phyloP scores from a whole-genome alignment of 2,329 filamentous ascomycete species.

The Hymenoscyphus infarciens region DNA sequence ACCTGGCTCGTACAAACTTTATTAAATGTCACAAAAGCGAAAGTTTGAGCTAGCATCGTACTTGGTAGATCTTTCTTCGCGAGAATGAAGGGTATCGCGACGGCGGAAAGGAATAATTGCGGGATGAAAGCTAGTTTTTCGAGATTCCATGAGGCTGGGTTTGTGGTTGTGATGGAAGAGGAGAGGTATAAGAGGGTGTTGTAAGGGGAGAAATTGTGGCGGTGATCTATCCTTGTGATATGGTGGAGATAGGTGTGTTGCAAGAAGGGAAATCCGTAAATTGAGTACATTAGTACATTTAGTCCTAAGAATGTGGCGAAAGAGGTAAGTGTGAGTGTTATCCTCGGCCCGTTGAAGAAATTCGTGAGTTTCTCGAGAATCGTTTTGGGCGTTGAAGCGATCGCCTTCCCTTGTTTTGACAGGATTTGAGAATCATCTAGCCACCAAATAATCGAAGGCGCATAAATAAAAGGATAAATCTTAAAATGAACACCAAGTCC shows the following conservation, averaged over 20 bases:
- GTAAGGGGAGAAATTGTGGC: slow-evolving; percentile 98
- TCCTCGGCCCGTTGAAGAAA: slow-evolving; percentile 53
- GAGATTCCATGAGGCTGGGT: slow-evolving; percentile 42
- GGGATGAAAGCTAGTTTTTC: slow-evolving; percentile 87
- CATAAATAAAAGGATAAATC: slow-evolving; percentile 98
- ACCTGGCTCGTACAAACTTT: slow-evolving; percentile 99
- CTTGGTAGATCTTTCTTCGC: slow-evolving; percentile 78
- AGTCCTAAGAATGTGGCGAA: slow-evolving; percentile 69
- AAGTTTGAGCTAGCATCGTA: slow-evolving; percentile 91
- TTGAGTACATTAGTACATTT: slow-evolving; percentile 73
- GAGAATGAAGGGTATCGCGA: slow-evolving; percentile 71
- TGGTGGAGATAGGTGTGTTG: slow-evolving; percentile 93
- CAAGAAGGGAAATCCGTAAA: slow-evolving; percentile 78
- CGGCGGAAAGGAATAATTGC: slow-evolving; percentile 74
- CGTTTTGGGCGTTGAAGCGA: no score
- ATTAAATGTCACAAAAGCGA: slow-evolving; percentile 96
- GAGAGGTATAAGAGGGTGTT: slow-evolving; percentile 86
- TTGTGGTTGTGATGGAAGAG: slow-evolving; percentile 56
- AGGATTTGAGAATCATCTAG: slow-evolving; percentile 56
- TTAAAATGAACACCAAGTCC: slow-evolving; percentile 93
- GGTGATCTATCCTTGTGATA: slow-evolving; percentile 86
- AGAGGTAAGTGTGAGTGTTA: slow-evolving; percentile 60
- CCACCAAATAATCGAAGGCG: slow-evolving; percentile 76
- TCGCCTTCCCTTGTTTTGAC: background rate
- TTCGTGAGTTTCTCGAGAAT: slow-evolving; percentile 22